Conservation (phyloP, 2,329 filamentous ascomycete genomes). For the Fusarium tanahbumbuense region DNA sequence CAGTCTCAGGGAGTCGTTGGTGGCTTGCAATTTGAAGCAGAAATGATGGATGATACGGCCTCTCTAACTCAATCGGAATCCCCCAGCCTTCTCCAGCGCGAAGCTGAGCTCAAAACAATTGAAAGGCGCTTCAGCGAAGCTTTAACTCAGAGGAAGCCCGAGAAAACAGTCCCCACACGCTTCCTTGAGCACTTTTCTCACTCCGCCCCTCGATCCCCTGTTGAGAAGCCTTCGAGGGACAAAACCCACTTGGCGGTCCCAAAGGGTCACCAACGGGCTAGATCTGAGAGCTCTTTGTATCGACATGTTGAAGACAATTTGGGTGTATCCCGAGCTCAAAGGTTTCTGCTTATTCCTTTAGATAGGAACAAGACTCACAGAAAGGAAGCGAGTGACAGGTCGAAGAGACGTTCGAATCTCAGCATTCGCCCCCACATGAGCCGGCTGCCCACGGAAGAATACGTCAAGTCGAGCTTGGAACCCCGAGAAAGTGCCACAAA, state of each 20-base stretch:
- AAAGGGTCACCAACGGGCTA: constrained; percentile 44
- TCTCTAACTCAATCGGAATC: constrained; percentile 50
- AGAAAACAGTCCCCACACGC: constrained; percentile 50
- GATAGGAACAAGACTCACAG: not conserved
- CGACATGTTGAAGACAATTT: not conserved
- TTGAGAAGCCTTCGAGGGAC: constrained; percentile 49
- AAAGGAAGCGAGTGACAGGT: constrained; percentile 15
- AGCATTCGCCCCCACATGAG: constrained; percentile 33
- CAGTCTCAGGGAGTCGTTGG: not conserved
- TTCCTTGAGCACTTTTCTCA: constrained; percentile 56
- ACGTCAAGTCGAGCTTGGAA: constrained; percentile 18
- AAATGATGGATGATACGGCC: not conserved
- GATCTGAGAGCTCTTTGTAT: constrained; percentile 10
- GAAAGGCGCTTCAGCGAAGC: constrained; percentile 56
- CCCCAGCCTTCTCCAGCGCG: constrained; percentile 53
- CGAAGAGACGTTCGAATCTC: constrained; percentile 31
- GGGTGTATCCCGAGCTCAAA: not conserved
- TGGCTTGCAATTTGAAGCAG: not conserved
- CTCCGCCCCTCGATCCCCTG: constrained; percentile 5
- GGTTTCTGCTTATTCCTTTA: not conserved
- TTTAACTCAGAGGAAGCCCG: constrained; percentile 47
- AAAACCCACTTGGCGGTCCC: constrained; percentile 53
- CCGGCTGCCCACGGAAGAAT: constrained; percentile 12
- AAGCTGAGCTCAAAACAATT: constrained; percentile 54
- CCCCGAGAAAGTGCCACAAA: constrained; percentile 42